phyloP scores from a whole-genome alignment of 2,329 filamentous ascomycete species.

The Xylaria multiplex region DNA sequence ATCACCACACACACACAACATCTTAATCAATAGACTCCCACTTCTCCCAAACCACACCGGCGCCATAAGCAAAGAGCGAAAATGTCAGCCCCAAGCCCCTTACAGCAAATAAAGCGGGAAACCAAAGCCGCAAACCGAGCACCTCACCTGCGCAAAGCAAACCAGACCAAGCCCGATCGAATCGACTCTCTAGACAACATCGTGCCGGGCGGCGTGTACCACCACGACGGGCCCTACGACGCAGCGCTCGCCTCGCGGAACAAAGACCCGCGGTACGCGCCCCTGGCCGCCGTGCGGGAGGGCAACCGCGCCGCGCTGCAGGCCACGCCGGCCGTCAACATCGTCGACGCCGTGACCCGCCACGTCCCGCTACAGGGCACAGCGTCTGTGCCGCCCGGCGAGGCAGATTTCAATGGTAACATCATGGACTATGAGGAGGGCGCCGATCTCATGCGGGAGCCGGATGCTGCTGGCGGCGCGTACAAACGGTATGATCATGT shows the following conservation, averaged over 20 bases:
- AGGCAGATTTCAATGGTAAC: constrained; percentile 73
- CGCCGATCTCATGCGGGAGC: constrained; percentile 83
- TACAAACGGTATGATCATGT: constrained; percentile 80
- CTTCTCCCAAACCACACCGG: too few species aligned
- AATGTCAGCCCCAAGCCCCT: constrained; percentile 66
- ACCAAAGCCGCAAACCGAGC: constrained; percentile 72
- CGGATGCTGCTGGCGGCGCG: constrained; percentile 72
- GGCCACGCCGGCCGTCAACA: constrained; percentile 82
- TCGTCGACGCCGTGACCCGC: constrained; percentile 75
- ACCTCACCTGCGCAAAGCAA: constrained; percentile 72
- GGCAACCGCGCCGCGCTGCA: constrained; percentile 80
- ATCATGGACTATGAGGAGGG: constrained; percentile 84
- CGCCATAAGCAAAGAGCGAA: constrained; percentile 10
- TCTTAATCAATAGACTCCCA: background rate
- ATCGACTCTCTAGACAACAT: constrained; percentile 82
- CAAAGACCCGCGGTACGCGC: constrained; percentile 68
- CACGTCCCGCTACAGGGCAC: constrained; percentile 86
- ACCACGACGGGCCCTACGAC: constrained; percentile 92
- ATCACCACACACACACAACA: background rate
- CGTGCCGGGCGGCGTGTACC: constrained; percentile 72
- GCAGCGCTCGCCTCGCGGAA: constrained; percentile 82
- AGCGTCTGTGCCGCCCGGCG: constrained; percentile 78
- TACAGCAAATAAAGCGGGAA: constrained; percentile 73
- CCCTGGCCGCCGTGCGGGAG: constrained; percentile 78
- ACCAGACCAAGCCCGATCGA: constrained; percentile 74